Percentiles rank a stretch among this genome's conserved stretches.
These are phyloP conservation scores for Hypoxylon perforatum DNA, from an alignment of 495 filamentous ascomycete species.

Conservation along the genomic window DNA sequence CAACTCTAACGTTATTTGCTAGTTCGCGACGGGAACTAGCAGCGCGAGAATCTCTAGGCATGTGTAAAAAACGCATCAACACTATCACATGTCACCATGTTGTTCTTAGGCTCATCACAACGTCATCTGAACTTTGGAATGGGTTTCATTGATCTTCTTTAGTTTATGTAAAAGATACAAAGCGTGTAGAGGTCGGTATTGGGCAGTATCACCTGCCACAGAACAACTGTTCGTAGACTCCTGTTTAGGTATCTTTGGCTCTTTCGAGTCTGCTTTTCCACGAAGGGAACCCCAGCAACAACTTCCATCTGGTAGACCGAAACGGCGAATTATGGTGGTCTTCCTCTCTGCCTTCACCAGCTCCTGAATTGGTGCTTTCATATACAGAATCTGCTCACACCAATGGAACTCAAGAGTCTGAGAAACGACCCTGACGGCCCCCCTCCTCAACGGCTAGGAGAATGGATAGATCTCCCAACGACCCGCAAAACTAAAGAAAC, in stretches of 20 bases:
- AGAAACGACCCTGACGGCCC: slow-evolving; percentile 7
- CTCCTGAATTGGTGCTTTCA: slow-evolving; percentile 12
- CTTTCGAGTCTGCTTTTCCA: slow-evolving; percentile 8
- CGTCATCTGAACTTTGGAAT: slow-evolving; percentile 19
- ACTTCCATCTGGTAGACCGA: slow-evolving; percentile 5
- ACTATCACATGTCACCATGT: no score
- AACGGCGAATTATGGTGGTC: slow-evolving; percentile 1
- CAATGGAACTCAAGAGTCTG: slow-evolving; percentile 16
- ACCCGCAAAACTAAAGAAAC: slow-evolving; percentile 40
- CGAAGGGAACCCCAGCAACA: slow-evolving; percentile 5
- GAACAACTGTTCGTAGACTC: slow-evolving; percentile 33
- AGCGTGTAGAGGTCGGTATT: slow-evolving; percentile 29
- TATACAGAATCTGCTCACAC: slow-evolving; percentile 35
- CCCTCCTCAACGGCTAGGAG: slow-evolving; percentile 7
- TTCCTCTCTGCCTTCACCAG: background rate
- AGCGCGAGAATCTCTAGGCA: no score
- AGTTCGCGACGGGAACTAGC: background rate
- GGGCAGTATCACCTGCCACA: slow-evolving; percentile 12
- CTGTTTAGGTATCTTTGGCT: slow-evolving; percentile 23
- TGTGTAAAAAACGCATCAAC: no score
- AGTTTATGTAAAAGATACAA: slow-evolving; percentile 44
- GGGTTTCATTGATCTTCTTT: slow-evolving; percentile 41
- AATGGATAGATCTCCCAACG: slow-evolving; percentile 18
- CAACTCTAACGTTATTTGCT: background rate
- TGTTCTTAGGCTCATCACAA: no score